These are phyloP conservation scores for Coemansia sp. DNA, from an alignment of 192 early-diverging fungal species.

Conservation along the genomic window DNA sequence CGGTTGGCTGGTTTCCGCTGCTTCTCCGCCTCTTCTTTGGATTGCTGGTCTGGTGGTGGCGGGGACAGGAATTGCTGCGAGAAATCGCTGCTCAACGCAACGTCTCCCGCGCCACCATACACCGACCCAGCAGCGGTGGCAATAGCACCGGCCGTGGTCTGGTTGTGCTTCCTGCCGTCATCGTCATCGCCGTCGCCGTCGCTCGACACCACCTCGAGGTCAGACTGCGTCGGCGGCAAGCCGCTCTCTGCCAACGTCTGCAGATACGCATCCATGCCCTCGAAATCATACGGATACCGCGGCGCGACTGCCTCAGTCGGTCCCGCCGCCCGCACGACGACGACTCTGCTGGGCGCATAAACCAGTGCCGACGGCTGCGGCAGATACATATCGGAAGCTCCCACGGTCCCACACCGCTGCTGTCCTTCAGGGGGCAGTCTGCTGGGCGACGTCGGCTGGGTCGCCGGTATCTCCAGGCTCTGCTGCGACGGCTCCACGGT, in stretches of 20 bases:
- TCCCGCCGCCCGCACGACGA: conserved; percentile 12
- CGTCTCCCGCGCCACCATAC: no score
- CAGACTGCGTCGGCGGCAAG: conserved; percentile 31
- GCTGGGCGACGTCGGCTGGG: conserved; percentile 36
- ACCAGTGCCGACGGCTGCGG: conserved; percentile 30
- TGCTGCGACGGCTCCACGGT: background rate
- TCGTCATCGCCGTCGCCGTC: background rate
- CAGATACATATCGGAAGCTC: conserved; percentile 8
- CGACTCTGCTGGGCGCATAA: conserved; percentile 26
- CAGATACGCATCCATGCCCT: conserved; percentile 15
- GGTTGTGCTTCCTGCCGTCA: no score
- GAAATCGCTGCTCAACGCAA: conserved; percentile 30
- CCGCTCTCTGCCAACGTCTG: conserved; percentile 13
- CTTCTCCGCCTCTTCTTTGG: background rate
- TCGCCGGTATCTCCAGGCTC: conserved; percentile 1
- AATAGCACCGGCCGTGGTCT: background rate
- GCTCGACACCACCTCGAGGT: background rate
- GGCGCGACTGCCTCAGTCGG: background rate
- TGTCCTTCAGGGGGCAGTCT: conserved; percentile 11
- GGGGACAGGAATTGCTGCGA: conserved; percentile 37
- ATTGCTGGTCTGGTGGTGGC: background rate
- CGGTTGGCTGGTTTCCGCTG: no score
- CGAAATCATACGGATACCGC: conserved; percentile 37
- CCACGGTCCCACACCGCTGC: background rate
- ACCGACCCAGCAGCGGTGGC: no score